phyloP scores from a whole-genome alignment of 2,329 filamentous ascomycete genomes.

The Aspergillus sclerotialis region DNA sequence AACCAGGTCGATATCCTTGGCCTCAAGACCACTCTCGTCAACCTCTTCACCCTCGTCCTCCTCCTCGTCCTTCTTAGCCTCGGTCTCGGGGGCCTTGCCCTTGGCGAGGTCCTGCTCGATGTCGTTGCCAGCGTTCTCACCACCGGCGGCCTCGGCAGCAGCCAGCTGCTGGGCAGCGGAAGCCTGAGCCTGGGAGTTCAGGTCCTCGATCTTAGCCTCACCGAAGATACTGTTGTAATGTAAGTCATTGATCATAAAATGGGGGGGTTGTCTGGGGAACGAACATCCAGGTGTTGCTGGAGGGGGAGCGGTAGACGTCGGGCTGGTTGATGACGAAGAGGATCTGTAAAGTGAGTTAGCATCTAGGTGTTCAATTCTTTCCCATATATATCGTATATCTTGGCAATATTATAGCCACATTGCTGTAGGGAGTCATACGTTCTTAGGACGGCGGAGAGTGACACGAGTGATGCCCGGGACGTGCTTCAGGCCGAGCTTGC shows the following conservation, averaged over 20 bases:
- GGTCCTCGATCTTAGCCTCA: slow-evolving; percentile 99
- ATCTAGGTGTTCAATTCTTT: too few species aligned
- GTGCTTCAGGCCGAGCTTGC: slow-evolving; percentile 95
- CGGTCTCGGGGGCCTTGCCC: slow-evolving; percentile 59
- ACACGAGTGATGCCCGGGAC: slow-evolving; percentile 97
- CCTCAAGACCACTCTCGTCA: slow-evolving; percentile 87
- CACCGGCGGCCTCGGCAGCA: slow-evolving; percentile 57
- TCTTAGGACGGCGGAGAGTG: slow-evolving; percentile 96
- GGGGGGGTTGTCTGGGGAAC: slow-evolving; percentile 33
- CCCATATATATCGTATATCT: too few species aligned
- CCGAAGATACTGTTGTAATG: slow-evolving; percentile 74
- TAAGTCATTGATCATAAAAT: slow-evolving; percentile 9
- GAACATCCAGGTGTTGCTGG: slow-evolving; percentile 99
- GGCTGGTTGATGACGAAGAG: slow-evolving; percentile 99
- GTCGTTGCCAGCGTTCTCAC: slow-evolving; percentile 57
- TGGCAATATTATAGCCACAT: slow-evolving; percentile 8
- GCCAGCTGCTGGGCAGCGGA: slow-evolving; percentile 93
- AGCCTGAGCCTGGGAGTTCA: slow-evolving; percentile 96
- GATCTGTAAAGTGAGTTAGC: slow-evolving; percentile 56
- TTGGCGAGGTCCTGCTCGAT: slow-evolving; percentile 45
- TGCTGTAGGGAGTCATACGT: slow-evolving; percentile 60
- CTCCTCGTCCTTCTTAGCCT: slow-evolving; percentile 64
- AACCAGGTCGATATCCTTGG: slow-evolving; percentile 99
- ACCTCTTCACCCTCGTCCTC: slow-evolving; percentile 95
- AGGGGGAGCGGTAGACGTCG: slow-evolving; percentile 98